Evolutionary conservation across 108 stramenopile species (phyloP).

Genomic region (Licmophora abbreviata): DNA sequence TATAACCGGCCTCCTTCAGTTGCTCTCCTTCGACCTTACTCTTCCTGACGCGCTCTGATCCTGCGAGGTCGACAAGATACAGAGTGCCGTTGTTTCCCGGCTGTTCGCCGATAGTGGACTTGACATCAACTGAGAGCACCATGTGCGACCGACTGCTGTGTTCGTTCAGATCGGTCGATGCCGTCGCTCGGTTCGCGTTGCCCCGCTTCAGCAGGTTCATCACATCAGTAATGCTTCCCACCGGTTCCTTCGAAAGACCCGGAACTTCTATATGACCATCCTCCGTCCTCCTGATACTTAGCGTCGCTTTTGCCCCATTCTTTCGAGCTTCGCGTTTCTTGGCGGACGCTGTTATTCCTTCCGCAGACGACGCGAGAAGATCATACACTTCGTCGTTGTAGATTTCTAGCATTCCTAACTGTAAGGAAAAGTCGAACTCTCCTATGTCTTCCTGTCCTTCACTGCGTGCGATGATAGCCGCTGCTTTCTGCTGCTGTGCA

Average conservation of each 20-base stretch:
- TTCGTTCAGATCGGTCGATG: slow-evolving; percentile 96
- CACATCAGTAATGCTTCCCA: slow-evolving; percentile 70
- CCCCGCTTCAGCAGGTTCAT: slow-evolving; percentile 74
- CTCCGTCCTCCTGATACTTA: slow-evolving; percentile 62
- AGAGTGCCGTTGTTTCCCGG: slow-evolving; percentile 73
- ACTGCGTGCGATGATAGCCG: slow-evolving; percentile 17
- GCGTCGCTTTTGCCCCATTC: slow-evolving; percentile 51
- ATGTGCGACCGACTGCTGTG: slow-evolving; percentile 93
- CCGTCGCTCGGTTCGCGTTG: slow-evolving; percentile 86
- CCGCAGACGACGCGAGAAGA: slow-evolving; percentile 31
- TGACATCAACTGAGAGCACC: slow-evolving; percentile 87
- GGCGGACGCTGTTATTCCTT: slow-evolving; percentile 30
- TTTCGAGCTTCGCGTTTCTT: slow-evolving; percentile 47
- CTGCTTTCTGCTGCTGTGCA: slow-evolving; percentile 46
- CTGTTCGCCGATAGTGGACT: slow-evolving; percentile 57
- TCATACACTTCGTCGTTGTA: slow-evolving; percentile 91
- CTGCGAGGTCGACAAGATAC: slow-evolving; percentile 97
- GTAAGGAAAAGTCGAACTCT: slow-evolving; percentile 44
- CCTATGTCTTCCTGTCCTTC: slow-evolving; percentile 20
- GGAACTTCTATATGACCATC: slow-evolving; percentile 90
- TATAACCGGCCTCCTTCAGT: slow-evolving; percentile 95
- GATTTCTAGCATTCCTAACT: slow-evolving; percentile 79
- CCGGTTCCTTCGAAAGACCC: slow-evolving; percentile 84
- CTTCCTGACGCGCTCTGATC: slow-evolving; percentile 96
- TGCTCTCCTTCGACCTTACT: slow-evolving; percentile 85